Evolutionary conservation across 2,329 filamentous ascomycete genomes (phyloP).

Genomic region (Hypoxylon sp.): DNA sequence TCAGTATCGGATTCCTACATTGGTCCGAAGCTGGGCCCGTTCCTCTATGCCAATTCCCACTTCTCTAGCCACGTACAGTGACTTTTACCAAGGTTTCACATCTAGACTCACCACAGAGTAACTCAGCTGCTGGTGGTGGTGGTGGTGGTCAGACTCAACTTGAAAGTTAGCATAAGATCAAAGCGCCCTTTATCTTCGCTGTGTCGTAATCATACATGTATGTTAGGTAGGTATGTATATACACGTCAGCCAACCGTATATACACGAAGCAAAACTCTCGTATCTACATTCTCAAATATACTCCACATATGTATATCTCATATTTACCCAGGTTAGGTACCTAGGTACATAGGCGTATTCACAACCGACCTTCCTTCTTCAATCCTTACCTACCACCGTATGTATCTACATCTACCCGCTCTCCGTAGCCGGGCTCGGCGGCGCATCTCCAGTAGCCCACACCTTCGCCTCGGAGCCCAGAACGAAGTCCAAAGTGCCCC

Average conservation of each 20-base stretch:
- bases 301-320: not conserved
- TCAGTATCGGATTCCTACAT: not conserved
- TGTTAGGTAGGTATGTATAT: not conserved
- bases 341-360: too few species aligned
- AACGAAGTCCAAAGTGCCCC: constrained; percentile 75
- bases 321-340: not conserved
- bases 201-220: not conserved
- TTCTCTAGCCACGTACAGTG: not conserved
- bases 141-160: not conserved
- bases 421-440: constrained; percentile 70
- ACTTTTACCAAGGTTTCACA: not conserved
- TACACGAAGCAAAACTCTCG: constrained; percentile 19
- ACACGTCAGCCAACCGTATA: not conserved
- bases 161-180: constrained; percentile 6
- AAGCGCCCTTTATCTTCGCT: not conserved
- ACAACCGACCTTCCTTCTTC: too few species aligned
- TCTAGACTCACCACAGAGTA: not conserved
- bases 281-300: constrained; percentile 16
- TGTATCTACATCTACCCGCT: constrained; percentile 6
- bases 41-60: not conserved
- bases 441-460: constrained; percentile 73
- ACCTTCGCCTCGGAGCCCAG: constrained; percentile 67
- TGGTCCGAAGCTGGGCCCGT: not conserved
- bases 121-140: not conserved
- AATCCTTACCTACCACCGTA: not conserved